Percentiles rank a stretch among this genome's conserved stretches.
Evolutionary conservation across 306 rosid species (phyloP).

Genomic region (Lathyrus oleraceus): DNA sequence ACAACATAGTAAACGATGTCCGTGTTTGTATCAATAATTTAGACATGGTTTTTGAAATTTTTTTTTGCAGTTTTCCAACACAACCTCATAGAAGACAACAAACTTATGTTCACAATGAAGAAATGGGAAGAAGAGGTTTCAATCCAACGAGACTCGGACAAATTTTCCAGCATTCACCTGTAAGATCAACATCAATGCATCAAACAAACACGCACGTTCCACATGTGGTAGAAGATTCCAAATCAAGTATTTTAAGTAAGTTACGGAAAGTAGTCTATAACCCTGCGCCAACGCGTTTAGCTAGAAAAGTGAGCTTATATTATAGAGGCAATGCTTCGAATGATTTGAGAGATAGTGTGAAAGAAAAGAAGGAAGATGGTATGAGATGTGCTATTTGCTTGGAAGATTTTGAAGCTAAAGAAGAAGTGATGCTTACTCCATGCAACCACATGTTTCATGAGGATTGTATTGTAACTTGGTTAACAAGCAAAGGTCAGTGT

Average conservation of each 20-base stretch:
- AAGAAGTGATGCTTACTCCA: constrained; percentile 74
- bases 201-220: constrained; percentile 41
- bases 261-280: constrained; percentile 59
- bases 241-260: constrained; percentile 50
- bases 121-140: constrained; percentile 35
- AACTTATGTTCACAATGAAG: constrained; percentile 19
- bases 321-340: constrained; percentile 44
- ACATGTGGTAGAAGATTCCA: constrained; percentile 34
- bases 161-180: constrained; percentile 18
- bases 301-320: constrained; percentile 47
- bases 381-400: constrained; percentile 70
- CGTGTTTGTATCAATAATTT: not conserved
- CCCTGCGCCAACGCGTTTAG: constrained; percentile 42
- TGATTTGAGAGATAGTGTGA: constrained; percentile 28
- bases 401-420: constrained; percentile 67
- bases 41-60: too few species aligned
- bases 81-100: constrained; percentile 31
- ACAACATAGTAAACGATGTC: not conserved
- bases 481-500: constrained; percentile 64
- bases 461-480: constrained; percentile 82
- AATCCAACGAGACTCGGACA: constrained; percentile 37
- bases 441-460: constrained; percentile 91
- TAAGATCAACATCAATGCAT: constrained; percentile 28
- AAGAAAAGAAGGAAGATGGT: constrained; percentile 48
- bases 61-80: constrained; percentile 44